Conservation (phyloP, 1,284 basidiomycete genomes). For the Ustilago lituana region DNA sequence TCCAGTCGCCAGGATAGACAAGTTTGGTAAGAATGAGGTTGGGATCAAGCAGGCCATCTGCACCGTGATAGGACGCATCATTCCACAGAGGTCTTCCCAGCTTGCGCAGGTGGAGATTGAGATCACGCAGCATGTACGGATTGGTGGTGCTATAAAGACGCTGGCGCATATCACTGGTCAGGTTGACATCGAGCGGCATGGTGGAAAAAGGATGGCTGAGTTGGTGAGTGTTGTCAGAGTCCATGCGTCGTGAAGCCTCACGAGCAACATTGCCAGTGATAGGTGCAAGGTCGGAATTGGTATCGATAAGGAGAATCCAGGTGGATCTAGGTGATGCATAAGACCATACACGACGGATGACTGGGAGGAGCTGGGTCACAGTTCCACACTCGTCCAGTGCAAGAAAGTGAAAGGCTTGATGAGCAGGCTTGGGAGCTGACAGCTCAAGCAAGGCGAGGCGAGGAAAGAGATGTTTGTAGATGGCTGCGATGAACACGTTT, state of each 20-base stretch:
- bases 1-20: no score
- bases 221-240: neutral
- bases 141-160: neutral
- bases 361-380: no score
- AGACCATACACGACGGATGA: no score
- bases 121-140: neutral
- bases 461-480: no score
- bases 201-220: neutral
- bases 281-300: neutral
- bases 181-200: conserved; percentile 4
- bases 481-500: no score
- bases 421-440: no score
- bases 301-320: no score
- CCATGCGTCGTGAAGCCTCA: neutral
- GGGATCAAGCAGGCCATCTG: neutral
- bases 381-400: no score
- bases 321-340: no score
- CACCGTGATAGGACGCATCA: neutral
- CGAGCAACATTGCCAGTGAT: neutral
- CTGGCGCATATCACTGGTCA: neutral
- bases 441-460: no score
- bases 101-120: conserved; percentile 2
- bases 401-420: no score
- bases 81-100: conserved; percentile 5
- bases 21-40: neutral